phyloP scores from a whole-genome alignment of 805 yeast genomes.

The Yamadazyma paraphyllophila region DNA sequence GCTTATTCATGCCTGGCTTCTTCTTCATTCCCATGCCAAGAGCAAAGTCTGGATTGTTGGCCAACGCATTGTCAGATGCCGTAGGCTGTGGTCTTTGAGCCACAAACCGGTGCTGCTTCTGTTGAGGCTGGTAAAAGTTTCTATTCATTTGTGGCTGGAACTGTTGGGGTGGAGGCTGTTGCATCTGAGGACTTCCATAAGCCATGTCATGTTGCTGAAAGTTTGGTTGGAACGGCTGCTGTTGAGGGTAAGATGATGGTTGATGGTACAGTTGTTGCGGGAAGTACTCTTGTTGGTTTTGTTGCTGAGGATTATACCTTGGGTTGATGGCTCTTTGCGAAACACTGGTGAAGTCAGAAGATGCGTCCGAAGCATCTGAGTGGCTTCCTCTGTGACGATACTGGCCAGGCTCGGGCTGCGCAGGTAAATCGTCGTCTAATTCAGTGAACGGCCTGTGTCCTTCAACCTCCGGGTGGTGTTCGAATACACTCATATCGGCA shows the following conservation, averaged over 20 bases:
- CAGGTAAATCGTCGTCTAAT: constrained; percentile 23
- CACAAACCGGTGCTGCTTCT: constrained; percentile 11
- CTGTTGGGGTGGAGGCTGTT: constrained; percentile 7
- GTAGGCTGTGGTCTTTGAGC: constrained; percentile 31
- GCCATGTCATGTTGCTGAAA: constrained; percentile 16
- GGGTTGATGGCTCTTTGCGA: constrained; percentile 76
- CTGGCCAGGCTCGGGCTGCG: constrained; percentile 10
- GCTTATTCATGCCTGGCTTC: constrained; percentile 11
- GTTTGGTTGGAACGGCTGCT: constrained; percentile 17
- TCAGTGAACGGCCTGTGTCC: constrained; percentile 47
- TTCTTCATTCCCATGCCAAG: constrained; percentile 21
- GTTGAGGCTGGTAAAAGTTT: constrained; percentile 6
- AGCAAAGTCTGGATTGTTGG: constrained; percentile 40
- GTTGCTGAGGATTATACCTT: constrained; percentile 34
- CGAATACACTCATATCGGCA: constrained; percentile 32
- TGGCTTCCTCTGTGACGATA: constrained; percentile 11
- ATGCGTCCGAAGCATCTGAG: constrained; percentile 32
- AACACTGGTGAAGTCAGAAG: constrained; percentile 73
- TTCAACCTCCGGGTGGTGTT: constrained; percentile 45
- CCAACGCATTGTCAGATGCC: constrained; percentile 37
- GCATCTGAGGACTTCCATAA: constrained; percentile 2
- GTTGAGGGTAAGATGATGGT: constrained; percentile 13
- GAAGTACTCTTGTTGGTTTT: constrained; percentile 16
- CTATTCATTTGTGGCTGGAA: constrained; percentile 8
- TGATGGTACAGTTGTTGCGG: constrained; percentile 12